A percentile compares a stretch with the other conserved stretches of the same genome.
Evolutionary conservation across 73 alveolate genomes (phyloP).

Genomic region (Paramecium tetraurelia): DNA sequence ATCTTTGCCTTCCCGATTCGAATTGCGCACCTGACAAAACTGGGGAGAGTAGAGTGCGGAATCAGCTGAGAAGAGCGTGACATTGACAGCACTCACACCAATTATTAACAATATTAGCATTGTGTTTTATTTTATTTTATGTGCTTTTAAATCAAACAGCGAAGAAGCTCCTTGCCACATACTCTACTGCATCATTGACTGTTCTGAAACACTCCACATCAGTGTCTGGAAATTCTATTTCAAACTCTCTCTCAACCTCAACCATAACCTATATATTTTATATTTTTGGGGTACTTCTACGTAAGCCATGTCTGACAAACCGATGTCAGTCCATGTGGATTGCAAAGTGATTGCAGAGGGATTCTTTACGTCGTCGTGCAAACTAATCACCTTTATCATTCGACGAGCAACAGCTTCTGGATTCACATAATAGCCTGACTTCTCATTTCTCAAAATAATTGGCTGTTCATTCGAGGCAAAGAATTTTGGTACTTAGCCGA

Average conservation of each 20-base stretch:
- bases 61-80: neutral
- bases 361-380: slow-evolving; percentile 76
- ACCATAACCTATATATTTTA: slow-evolving; percentile 17
- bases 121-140: neutral
- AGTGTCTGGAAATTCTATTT: slow-evolving; percentile 75
- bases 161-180: slow-evolving; percentile 64
- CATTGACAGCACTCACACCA: neutral
- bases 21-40: neutral
- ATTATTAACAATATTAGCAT: neutral
- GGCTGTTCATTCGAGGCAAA: neutral
- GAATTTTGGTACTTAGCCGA: neutral
- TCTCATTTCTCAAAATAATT: slow-evolving; percentile 59
- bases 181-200: slow-evolving; percentile 78
- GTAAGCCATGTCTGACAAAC: slow-evolving; percentile 68
- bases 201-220: slow-evolving; percentile 74
- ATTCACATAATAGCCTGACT: slow-evolving; percentile 74
- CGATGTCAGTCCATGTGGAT: slow-evolving; percentile 70
- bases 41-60: neutral
- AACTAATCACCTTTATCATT: slow-evolving; percentile 65
- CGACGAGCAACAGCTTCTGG: slow-evolving; percentile 81
- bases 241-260: slow-evolving; percentile 76
- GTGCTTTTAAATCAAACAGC: slow-evolving; percentile 10
- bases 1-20: neutral
- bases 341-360: slow-evolving; percentile 73
- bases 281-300: slow-evolving; percentile 63